These are phyloP conservation scores for Epichloe sylvatica DNA, from an alignment of 2,329 filamentous ascomycete species.

Conservation along the genomic window DNA sequence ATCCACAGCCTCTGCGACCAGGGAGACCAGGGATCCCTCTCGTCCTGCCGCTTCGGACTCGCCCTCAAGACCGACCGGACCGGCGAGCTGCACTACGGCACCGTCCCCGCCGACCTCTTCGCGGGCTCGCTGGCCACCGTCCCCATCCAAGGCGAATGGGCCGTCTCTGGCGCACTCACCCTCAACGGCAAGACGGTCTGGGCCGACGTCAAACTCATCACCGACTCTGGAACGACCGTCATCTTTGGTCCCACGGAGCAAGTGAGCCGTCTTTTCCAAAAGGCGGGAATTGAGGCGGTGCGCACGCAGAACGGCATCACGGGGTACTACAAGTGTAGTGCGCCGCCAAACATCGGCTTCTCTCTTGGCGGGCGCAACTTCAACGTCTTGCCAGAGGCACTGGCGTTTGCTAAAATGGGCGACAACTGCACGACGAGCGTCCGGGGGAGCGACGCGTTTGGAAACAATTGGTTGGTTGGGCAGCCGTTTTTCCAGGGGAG, in stretches of 20 bases:
- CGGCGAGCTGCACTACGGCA: conserved; percentile 10
- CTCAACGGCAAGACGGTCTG: background rate
- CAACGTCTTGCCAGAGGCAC: conserved; percentile 8
- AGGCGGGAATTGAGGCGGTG: conserved; percentile 7
- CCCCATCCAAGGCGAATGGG: background rate
- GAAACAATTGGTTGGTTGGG: conserved; percentile 10
- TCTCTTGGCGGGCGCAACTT: conserved; percentile 7
- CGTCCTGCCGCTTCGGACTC: conserved; percentile 11
- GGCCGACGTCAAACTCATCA: conserved; percentile 3
- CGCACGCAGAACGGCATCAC: conserved; percentile 5
- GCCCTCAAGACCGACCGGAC: conserved; percentile 9
- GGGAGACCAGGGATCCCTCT: conserved; percentile 4
- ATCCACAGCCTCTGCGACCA: conserved; percentile 9
- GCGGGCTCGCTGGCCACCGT: background rate
- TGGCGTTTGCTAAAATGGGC: conserved; percentile 7
- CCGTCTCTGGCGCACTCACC: background rate
- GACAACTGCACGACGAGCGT: conserved; percentile 10
- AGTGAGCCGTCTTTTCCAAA: conserved; percentile 6
- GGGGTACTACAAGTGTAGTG: conserved; percentile 9
- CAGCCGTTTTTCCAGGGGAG: conserved; percentile 12
- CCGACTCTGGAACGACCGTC: conserved; percentile 10
- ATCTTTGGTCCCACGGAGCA: conserved; percentile 8
- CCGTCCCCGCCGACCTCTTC: conserved; percentile 5
- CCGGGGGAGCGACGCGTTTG: conserved; percentile 6
- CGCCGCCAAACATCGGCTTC: conserved; percentile 8